Conservation (phyloP, 257 asterid genomes). For the Galeopsis tetrahit region DNA sequence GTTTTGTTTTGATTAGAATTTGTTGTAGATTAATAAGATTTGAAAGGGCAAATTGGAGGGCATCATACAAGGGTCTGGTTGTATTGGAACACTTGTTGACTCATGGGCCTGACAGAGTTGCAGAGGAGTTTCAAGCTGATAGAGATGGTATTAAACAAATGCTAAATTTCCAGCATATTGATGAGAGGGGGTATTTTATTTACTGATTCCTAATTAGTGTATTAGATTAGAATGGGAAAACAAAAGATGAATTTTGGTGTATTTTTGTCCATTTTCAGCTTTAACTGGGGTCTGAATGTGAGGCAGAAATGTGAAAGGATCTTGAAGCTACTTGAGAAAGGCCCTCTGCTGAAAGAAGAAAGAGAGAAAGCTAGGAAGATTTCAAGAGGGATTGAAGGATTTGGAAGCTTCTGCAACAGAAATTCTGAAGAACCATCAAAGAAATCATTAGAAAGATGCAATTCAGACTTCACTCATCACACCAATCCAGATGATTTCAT, state of each 20-base stretch:
- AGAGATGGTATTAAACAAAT: constrained; percentile 57
- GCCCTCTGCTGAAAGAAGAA: constrained; percentile 72
- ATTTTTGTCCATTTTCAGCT: constrained; percentile 45
- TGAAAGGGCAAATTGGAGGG: constrained; percentile 71
- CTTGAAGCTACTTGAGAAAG: constrained; percentile 65
- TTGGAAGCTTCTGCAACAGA: constrained; percentile 71
- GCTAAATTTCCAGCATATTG: constrained; percentile 65
- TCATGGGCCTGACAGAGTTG: constrained; percentile 90
- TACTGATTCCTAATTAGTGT: neutral
- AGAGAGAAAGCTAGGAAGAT: constrained; percentile 66
- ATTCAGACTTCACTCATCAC: constrained; percentile 57
- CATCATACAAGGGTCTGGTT: constrained; percentile 69
- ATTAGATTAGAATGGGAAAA: neutral
- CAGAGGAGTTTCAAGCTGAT: constrained; percentile 75
- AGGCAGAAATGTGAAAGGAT: constrained; percentile 72
- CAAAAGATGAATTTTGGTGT: neutral
- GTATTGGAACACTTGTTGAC: constrained; percentile 84
- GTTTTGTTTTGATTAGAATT: neutral
- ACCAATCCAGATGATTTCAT: constrained; percentile 42
- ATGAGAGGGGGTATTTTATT: constrained; percentile 71
- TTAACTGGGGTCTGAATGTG: constrained; percentile 81
- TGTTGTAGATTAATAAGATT: constrained; percentile 64
- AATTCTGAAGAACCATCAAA: constrained; percentile 37
- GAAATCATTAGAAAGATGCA: constrained; percentile 48
- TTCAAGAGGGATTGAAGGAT: constrained; percentile 85